Evolutionary conservation across 352 stramenopile species (phyloP).

Genomic region (Peronospora farinosa): DNA sequence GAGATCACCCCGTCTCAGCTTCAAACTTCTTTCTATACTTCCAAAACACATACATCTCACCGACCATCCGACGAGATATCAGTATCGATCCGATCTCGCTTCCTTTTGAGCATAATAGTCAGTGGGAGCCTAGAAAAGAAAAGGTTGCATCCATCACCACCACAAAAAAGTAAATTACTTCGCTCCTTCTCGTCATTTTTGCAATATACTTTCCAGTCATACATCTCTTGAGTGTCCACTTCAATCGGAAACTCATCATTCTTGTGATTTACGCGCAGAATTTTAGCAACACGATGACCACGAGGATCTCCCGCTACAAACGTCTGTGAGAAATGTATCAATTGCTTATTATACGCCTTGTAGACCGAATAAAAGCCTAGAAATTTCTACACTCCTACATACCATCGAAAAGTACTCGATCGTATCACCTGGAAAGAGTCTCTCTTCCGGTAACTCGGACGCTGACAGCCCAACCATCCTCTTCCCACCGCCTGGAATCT

Average conservation of each 20-base stretch:
- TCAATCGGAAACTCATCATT: slow-evolving; percentile 54
- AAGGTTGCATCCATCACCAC: not conserved
- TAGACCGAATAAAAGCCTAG: not conserved
- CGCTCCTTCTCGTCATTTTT: no score
- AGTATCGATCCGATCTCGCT: slow-evolving; percentile 47
- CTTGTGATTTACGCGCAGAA: slow-evolving; percentile 39
- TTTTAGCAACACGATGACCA: slow-evolving; percentile 56
- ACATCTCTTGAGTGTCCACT: slow-evolving; percentile 70
- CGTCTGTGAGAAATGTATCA: slow-evolving; percentile 27
- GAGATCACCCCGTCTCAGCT: slow-evolving; percentile 4
- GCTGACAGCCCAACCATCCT: slow-evolving; percentile 41
- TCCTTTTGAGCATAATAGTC: slow-evolving; percentile 67
- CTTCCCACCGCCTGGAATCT: slow-evolving; percentile 3
- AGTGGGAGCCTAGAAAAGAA: slow-evolving; percentile 50
- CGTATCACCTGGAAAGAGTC: slow-evolving; percentile 61
- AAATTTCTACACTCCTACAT: not conserved
- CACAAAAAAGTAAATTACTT: not conserved
- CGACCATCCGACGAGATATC: slow-evolving; percentile 40
- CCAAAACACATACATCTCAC: slow-evolving; percentile 2
- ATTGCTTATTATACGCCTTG: slow-evolving; percentile 10
- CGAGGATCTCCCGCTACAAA: slow-evolving; percentile 65
- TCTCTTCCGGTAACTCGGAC: slow-evolving; percentile 49
- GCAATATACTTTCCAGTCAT: not conserved
- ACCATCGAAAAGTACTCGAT: slow-evolving; percentile 80
- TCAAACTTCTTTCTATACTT: slow-evolving; percentile 1